Evolutionary conservation across 257 asterid genomes (phyloP).

Genomic region (Petunia secreta): DNA sequence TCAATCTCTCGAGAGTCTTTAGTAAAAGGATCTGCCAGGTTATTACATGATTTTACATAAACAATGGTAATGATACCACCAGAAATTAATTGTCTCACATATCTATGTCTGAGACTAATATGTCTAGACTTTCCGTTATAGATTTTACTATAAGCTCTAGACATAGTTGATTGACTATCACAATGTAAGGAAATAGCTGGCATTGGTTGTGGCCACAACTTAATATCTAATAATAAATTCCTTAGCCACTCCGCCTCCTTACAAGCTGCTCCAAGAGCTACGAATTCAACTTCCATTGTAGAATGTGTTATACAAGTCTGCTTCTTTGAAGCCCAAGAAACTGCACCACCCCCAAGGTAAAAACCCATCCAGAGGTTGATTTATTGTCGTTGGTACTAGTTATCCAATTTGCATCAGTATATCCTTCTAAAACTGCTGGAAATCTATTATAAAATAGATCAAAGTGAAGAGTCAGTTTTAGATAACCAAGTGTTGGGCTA

Average conservation of each 20-base stretch:
- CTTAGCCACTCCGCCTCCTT: slow-evolving; percentile 23
- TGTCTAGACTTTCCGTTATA: slow-evolving; percentile 17
- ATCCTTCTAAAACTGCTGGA: not conserved
- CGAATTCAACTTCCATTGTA: not conserved
- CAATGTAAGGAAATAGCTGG: not conserved
- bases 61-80: not conserved
- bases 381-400: not conserved
- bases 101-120: not conserved
- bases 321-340: slow-evolving; percentile 16
- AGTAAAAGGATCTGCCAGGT: not conserved
- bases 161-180: not conserved
- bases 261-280: not conserved
- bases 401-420: not conserved
- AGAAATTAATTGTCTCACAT: not conserved
- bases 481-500: not conserved
- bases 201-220: not conserved
- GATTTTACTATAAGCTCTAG: not conserved
- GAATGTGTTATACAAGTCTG: not conserved
- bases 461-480: not conserved
- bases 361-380: not conserved
- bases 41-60: not conserved
- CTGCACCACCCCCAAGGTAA: not conserved
- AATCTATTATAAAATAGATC: not conserved
- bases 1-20: not conserved
- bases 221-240: not conserved